Evolutionary conservation across 2,329 filamentous ascomycete species (phyloP), one percentile per base, ranked within the genome.

Genomic region (Scytalidium lignicola): DNA sequence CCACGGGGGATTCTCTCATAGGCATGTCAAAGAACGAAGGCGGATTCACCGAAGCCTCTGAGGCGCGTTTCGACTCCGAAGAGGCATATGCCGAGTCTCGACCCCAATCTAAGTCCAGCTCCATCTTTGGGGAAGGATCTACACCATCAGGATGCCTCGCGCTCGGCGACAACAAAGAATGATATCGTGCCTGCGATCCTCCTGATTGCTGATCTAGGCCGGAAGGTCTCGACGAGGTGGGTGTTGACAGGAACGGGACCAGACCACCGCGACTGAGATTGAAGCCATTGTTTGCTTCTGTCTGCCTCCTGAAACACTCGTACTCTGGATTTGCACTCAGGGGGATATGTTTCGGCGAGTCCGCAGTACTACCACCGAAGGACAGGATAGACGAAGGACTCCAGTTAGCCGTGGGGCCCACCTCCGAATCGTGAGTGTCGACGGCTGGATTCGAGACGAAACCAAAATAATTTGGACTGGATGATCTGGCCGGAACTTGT

Each of bases 381-480:
- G 85, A 87, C 60, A 82, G 82, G 44, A 90, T 77, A 4, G 85
- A 84, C 0, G 85, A 86, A 8, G 86, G 79, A 58, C 85, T 88
- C 86, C 88, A 92, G 66, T 88, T 88, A 55, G 82, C 81, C 49
- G 80, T 80, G 15, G 83, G 76, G 53, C 86, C 74, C 28, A 75
- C 74, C 3, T 76, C 79, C 2, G 84, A 85, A 47, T 85, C 83
- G 53, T 83, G 77, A 20, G 78, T 74, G 53, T 88, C 82, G 48
- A 69, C 74, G 42, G 71, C 67, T 18, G 80, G 66, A 51, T 90
- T 83, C 54, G 88, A 71, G 23, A 83, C 74, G 51, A 95, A 80
- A 49, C 87, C 88, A 65, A 96, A 96, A 68, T 96, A 96, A 65
- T 91, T 95, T 12, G 90, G 88, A 64, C 88, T 92, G 9, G 82